Evolutionary conservation across 805 yeast genomes (phyloP), one percentile per base, ranked within the genome.

Genomic region (Scheffersomyces amazonensis): DNA sequence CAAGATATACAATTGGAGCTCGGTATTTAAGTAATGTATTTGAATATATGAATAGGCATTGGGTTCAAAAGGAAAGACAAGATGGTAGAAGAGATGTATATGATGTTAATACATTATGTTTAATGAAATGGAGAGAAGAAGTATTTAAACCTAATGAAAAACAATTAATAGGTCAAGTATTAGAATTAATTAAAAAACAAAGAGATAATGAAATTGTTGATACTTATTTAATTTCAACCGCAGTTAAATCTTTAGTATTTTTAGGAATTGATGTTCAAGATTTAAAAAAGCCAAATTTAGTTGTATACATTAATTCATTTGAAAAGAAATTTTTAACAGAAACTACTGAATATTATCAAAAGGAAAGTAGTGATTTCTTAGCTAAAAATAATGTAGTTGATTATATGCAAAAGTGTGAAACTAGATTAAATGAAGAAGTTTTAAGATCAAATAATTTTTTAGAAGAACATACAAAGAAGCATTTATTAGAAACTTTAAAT

Each of bases 11-110:
- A 16, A 80, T 87, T 37, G 98, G 98, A 19, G 95, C 98, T 1
- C 85, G 89, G 12, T 86, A 87, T 61, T 66, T 93, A 58, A 89
- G 88, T 60, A 93, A 95, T 58, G 90, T 95, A 5, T 87, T 93
- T 54, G 96, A 91, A 59, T 93, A 93, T 62, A 81, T 93, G 77
- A 93, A 93, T 62, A 77, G 98, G 44, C 93, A 91, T 64, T 93
- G 99, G 99, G 96, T 95, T 31, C 86, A 85, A 50, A 90, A 95
- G 55, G 98, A 91, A 62, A 76, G 98, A 54, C 84, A 88, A 31
- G 97, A 91, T 58, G 97, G 97, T 13, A 79, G 87, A 53, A 76
- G 89, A 46, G 89, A 87, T 53, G 81, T 93, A 32, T 88, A 81
- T 60, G 99, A 93, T 61, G 95, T 95, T 16, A 83, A 89, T 57